These are phyloP conservation scores for Amphichorda felina DNA, from an alignment of 2,329 filamentous ascomycete genomes.

Conservation along the genomic window DNA sequence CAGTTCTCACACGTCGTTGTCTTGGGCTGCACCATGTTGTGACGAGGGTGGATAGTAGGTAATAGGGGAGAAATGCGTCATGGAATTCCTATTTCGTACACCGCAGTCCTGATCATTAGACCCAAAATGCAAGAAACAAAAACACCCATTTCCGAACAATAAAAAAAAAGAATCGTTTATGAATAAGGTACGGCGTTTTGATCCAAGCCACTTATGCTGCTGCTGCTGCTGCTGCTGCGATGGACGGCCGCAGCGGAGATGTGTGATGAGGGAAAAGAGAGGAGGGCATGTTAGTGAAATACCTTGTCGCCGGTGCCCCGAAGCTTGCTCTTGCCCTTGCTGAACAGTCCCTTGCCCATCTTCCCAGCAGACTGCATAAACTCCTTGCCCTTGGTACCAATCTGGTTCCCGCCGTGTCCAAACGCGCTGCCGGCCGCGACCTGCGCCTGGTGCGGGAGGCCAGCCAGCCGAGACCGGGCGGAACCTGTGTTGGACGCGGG, in stretches of 20 bases:
- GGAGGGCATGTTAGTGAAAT: constrained; percentile 52
- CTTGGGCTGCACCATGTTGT: too few species aligned
- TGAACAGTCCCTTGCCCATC: constrained; percentile 82
- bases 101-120: constrained; percentile 4
- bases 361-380: constrained; percentile 77
- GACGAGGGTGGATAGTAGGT: background rate
- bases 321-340: constrained; percentile 82
- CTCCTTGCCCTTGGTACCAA: constrained; percentile 80
- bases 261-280: constrained; percentile 1
- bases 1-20: background rate
- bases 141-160: background rate
- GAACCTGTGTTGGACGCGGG: constrained; percentile 12
- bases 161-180: constrained; percentile 1
- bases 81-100: constrained; percentile 30
- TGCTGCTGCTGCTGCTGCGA: too few species aligned
- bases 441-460: constrained; percentile 23
- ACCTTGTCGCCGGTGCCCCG: constrained; percentile 70
- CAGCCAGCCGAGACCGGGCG: constrained; percentile 22
- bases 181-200: background rate
- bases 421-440: constrained; percentile 31
- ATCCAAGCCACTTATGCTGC: background rate
- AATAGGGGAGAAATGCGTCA: constrained; percentile 14
- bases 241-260: too few species aligned
- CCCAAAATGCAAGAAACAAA: constrained; percentile 3
- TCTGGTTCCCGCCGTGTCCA: constrained; percentile 45